Evolutionary conservation across 2,329 filamentous ascomycete genomes (phyloP).

Genomic region (Domatiomyces globalis): DNA sequence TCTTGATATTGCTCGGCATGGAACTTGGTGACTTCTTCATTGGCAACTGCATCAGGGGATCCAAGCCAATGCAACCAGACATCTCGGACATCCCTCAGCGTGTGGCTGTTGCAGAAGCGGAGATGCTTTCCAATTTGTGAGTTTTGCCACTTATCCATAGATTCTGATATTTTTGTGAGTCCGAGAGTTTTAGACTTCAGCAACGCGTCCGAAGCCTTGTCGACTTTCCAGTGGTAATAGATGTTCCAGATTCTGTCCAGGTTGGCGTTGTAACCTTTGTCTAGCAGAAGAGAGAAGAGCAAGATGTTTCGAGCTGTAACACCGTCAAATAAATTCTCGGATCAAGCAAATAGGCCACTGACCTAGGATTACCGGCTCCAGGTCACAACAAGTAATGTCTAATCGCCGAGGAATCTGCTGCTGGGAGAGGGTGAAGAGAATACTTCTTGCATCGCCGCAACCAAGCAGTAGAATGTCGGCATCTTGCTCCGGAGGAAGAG

Average conservation of each 20-base stretch:
- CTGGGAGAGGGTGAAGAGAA: constrained; percentile 40
- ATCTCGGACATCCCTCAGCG: constrained; percentile 23
- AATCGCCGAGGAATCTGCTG: constrained; percentile 28
- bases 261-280: constrained; percentile 21
- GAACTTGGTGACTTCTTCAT: constrained; percentile 1
- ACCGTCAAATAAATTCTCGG: not conserved
- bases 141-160: constrained; percentile 32
- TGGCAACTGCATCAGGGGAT: not conserved
- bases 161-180: constrained; percentile 27
- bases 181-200: constrained; percentile 33
- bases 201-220: constrained; percentile 23
- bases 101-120: constrained; percentile 36
- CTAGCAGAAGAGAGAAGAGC: constrained; percentile 38
- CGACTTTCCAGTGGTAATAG: constrained; percentile 42
- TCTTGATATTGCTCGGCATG: not conserved
- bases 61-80: constrained; percentile 25
- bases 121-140: constrained; percentile 33
- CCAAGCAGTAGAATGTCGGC: constrained; percentile 40
- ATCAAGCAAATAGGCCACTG: constrained; percentile 10
- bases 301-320: constrained; percentile 41
- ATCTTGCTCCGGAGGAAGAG: constrained; percentile 37
- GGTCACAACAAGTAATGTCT: constrained; percentile 45
- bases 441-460: constrained; percentile 43
- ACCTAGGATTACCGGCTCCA: constrained; percentile 39
- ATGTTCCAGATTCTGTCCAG: constrained; percentile 36